These are phyloP conservation scores for Cyanodermella asteris DNA, from an alignment of 2,329 filamentous ascomycete genomes.

Conservation along the genomic window DNA sequence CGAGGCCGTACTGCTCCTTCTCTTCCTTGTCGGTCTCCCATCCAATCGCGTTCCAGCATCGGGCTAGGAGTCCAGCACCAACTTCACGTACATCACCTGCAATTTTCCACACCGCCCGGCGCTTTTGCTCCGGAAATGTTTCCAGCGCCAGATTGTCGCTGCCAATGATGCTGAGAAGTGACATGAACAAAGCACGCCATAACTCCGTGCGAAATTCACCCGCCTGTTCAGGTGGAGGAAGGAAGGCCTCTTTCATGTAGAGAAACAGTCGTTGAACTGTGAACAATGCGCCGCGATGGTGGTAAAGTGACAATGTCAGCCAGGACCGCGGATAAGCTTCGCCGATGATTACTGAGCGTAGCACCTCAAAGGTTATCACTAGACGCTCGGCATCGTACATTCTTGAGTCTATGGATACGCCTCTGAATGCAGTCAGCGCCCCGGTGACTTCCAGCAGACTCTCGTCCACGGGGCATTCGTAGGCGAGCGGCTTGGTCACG, in stretches of 20 bases:
- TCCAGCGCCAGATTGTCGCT: conserved; percentile 78
- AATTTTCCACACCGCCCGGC: conserved; percentile 94
- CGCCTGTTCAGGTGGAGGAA: conserved; percentile 77
- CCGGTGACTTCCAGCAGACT: conserved; percentile 73
- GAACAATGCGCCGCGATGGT: conserved; percentile 74
- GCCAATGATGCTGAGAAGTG: conserved; percentile 68
- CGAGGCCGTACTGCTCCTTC: conserved; percentile 50
- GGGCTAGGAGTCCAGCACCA: conserved; percentile 64
- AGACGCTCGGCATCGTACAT: conserved; percentile 49
- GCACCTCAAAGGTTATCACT: conserved; percentile 58
- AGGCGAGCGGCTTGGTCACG: conserved; percentile 44
- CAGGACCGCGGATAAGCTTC: conserved; percentile 76
- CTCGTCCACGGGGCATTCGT: conserved; percentile 52
- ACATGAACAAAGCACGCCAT: conserved; percentile 85
- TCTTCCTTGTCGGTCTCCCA: conserved; percentile 83
- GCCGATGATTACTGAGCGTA: conserved; percentile 72
- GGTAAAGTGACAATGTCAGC: conserved; percentile 83
- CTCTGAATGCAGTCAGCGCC: conserved; percentile 62
- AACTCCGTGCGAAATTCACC: conserved; percentile 81
- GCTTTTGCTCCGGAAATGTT: conserved; percentile 91
- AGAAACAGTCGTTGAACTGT: conserved; percentile 63
- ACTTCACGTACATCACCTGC: conserved; percentile 86
- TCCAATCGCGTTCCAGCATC: conserved; percentile 85
- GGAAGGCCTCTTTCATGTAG: conserved; percentile 59
- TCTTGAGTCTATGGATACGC: conserved; percentile 36